Percentiles rank a stretch among this genome's conserved stretches.
These are phyloP conservation scores for Capillidium rhysosporum DNA, from an alignment of 371 early-diverging fungal species.

Conservation along the genomic window DNA sequence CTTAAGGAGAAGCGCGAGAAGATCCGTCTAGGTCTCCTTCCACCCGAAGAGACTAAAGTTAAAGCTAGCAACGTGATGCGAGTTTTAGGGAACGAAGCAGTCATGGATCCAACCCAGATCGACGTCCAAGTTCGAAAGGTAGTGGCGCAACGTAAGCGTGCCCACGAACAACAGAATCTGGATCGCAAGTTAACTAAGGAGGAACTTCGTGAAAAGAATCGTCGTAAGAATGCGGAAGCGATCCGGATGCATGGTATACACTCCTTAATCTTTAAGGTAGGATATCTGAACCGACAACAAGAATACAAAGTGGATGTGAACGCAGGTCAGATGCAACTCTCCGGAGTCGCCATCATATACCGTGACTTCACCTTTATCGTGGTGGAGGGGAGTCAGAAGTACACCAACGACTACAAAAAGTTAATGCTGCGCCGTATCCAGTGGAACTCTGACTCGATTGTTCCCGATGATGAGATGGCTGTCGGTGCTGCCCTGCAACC, in stretches of 20 bases:
- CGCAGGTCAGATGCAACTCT: constrained; percentile 63
- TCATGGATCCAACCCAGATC: constrained; percentile 81
- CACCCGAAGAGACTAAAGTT: constrained; percentile 83
- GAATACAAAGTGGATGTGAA: constrained; percentile 77
- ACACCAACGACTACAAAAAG: constrained; percentile 77
- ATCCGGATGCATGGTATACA: constrained; percentile 14
- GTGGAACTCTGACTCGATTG: constrained; percentile 41
- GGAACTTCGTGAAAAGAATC: constrained; percentile 56
- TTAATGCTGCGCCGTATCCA: constrained; percentile 89
- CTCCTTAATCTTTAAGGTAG: constrained; percentile 25
- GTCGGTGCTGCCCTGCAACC: constrained; percentile 18
- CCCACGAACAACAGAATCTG: constrained; percentile 60
- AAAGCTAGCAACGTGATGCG: constrained; percentile 85
- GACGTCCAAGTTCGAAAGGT: constrained; percentile 78
- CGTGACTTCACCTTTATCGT: constrained; percentile 57
- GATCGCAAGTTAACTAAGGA: constrained; percentile 73
- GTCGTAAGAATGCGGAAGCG: constrained; percentile 51
- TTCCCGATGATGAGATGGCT: constrained; percentile 11
- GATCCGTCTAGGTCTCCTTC: constrained; percentile 76
- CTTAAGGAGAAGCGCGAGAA: constrained; percentile 89
- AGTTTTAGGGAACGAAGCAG: constrained; percentile 73
- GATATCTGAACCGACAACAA: constrained; percentile 49
- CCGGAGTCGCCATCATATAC: constrained; percentile 58
- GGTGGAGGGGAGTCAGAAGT: constrained; percentile 86
- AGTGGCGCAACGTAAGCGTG: constrained; percentile 55